A percentile compares a stretch with the other conserved stretches of the same genome.
These are phyloP conservation scores for Curvularia hawaiiensis DNA, from an alignment of 2,329 filamentous ascomycete species.

Conservation along the genomic window DNA sequence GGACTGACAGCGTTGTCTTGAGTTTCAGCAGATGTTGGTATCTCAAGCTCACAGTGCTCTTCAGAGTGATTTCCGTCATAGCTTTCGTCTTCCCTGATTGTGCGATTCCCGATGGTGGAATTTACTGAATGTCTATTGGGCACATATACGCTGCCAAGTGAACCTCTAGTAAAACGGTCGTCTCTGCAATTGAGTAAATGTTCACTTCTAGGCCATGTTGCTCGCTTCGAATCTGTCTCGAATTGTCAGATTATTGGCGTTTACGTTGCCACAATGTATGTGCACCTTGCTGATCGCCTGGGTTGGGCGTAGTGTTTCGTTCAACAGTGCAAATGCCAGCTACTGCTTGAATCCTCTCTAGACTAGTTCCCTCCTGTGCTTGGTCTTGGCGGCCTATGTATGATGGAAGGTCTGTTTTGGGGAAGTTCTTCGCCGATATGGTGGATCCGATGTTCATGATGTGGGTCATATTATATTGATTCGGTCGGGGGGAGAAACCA, in stretches of 20 bases:
- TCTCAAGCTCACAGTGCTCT: not conserved
- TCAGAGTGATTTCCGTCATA: not conserved
- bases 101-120: not conserved
- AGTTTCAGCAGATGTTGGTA: not conserved
- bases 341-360: not conserved
- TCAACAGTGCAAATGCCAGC: not conserved
- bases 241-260: not conserved
- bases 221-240: not conserved
- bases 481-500: not conserved
- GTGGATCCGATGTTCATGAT: not conserved
- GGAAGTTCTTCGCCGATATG: too few relatives aligned
- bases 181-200: too few relatives aligned
- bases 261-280: not conserved
- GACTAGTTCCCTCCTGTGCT: not conserved
- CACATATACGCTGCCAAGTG: not conserved
- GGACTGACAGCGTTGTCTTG: not conserved
- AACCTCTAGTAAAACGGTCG: not conserved
- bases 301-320: not conserved
- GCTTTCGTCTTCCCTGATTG: not conserved
- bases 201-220: not conserved
- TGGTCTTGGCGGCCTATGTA: not conserved
- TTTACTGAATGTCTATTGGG: not conserved
- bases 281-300: not conserved
- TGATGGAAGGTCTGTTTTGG: not conserved
- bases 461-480: not conserved